phyloP scores from a whole-genome alignment of 2,329 filamentous ascomycete species.

The Penicillium decumbens region DNA sequence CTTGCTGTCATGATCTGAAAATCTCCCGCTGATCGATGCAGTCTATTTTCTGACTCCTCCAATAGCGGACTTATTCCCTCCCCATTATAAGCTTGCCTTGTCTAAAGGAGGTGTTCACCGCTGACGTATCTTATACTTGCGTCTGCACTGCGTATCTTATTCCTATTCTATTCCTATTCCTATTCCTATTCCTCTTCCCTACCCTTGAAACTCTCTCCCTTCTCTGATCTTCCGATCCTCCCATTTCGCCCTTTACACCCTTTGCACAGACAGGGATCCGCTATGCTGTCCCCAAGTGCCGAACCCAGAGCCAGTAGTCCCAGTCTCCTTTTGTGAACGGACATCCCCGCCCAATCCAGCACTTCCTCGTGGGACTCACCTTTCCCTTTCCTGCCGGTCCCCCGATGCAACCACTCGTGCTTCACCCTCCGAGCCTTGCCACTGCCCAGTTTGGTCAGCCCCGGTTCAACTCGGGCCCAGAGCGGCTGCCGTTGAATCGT shows the following conservation, averaged over 20 bases:
- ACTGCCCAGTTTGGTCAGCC: conserved; percentile 35
- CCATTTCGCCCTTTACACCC: conserved; percentile 5
- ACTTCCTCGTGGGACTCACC: background rate
- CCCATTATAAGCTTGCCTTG: conserved; percentile 35
- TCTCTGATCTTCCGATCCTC: background rate
- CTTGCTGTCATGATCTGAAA: conserved; percentile 37
- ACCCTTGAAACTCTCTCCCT: conserved; percentile 2
- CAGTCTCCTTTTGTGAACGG: conserved; percentile 25
- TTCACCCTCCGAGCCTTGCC: conserved; percentile 37
- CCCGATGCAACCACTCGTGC: conserved; percentile 43
- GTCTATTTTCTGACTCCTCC: conserved; percentile 38
- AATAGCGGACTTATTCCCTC: conserved; percentile 27
- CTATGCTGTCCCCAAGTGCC: conserved; percentile 29
- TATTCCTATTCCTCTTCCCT: background rate
- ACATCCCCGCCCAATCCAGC: conserved; percentile 4
- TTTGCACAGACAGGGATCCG: conserved; percentile 8
- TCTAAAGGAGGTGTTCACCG: conserved; percentile 15
- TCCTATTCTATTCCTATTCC: conserved; percentile 5
- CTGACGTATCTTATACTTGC: background rate
- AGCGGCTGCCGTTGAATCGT: conserved; percentile 33
- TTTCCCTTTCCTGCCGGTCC: conserved; percentile 11
- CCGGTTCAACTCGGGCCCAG: conserved; percentile 33
- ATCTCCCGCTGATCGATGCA: conserved; percentile 32
- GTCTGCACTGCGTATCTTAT: conserved; percentile 3
- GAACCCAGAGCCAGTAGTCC: conserved; percentile 19